phyloP scores from a whole-genome alignment of 257 asterid genomes.

The Penstemon eatonii region DNA sequence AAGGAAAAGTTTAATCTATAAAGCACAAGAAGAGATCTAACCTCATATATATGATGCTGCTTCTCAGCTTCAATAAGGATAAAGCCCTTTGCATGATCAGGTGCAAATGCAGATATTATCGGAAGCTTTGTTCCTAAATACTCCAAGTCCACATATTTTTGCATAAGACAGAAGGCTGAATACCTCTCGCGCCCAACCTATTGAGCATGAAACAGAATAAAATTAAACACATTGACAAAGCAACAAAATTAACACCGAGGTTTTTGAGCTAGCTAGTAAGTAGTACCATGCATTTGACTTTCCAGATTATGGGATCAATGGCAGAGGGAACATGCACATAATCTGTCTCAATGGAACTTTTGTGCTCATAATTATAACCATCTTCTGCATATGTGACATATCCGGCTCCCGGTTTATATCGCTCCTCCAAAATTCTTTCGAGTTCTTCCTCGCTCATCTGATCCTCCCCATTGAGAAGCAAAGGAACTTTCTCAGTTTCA shows the following conservation, averaged over 20 bases:
- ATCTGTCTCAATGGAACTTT: constrained; percentile 38
- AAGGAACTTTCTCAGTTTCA: constrained; percentile 47
- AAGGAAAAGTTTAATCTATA: neutral
- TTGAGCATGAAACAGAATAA: constrained; percentile 25
- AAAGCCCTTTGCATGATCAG: constrained; percentile 82
- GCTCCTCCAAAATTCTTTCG: constrained; percentile 63
- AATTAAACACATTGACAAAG: neutral
- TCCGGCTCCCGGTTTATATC: constrained; percentile 72
- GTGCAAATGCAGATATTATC: constrained; percentile 80
- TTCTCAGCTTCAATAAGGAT: constrained; percentile 81
- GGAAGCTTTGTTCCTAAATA: constrained; percentile 69
- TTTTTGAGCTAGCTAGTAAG: neutral
- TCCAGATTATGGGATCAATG: constrained; percentile 75
- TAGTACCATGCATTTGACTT: constrained; percentile 92
- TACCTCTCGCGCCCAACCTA: constrained; percentile 93
- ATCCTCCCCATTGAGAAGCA: constrained; percentile 73
- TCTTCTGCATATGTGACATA: constrained; percentile 68
- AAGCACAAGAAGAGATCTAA: constrained; percentile 30
- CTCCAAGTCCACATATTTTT: constrained; percentile 69
- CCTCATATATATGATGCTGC: constrained; percentile 81
- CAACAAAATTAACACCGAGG: constrained; percentile 19
- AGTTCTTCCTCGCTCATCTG: constrained; percentile 68
- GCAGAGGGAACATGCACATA: constrained; percentile 40
- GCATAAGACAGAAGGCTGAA: constrained; percentile 95
- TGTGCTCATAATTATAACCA: constrained; percentile 56